A percentile compares a stretch with the other conserved stretches of the same genome.
Evolutionary conservation across 2,329 filamentous ascomycete species (phyloP).

Genomic region (Cytospora leucostoma): DNA sequence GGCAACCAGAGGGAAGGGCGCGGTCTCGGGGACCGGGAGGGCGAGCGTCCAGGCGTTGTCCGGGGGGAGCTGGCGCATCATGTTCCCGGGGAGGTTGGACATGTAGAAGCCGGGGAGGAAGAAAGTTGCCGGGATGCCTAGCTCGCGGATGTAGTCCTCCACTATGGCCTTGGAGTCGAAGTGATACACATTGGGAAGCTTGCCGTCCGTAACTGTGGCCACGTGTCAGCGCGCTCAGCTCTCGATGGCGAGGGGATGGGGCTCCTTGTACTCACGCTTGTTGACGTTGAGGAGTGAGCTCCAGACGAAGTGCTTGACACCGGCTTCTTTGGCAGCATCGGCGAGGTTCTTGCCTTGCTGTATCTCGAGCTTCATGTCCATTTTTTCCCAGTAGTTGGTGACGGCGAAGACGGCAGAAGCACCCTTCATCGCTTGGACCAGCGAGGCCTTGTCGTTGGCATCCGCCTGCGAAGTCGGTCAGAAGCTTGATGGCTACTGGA

Average conservation of each 20-base stretch:
- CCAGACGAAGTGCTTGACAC: slow-evolving; percentile 48
- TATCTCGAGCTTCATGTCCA: slow-evolving; percentile 43
- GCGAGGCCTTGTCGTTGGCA: slow-evolving; percentile 46
- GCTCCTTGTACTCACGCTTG: slow-evolving; percentile 37
- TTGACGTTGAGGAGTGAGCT: slow-evolving; percentile 45
- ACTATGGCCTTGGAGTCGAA: slow-evolving; percentile 61
- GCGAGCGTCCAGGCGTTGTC: slow-evolving; percentile 39
- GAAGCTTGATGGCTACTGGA: neutral
- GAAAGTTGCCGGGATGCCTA: slow-evolving; percentile 51
- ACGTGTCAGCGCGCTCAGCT: neutral
- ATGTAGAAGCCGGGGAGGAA: slow-evolving; percentile 57
- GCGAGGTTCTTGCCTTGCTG: slow-evolving; percentile 51
- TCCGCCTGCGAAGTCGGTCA: slow-evolving; percentile 43
- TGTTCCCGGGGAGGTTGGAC: slow-evolving; percentile 46
- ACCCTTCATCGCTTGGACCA: slow-evolving; percentile 47
- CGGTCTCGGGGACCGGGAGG: slow-evolving; percentile 36
- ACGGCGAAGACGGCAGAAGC: slow-evolving; percentile 53
- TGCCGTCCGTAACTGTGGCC: slow-evolving; percentile 41
- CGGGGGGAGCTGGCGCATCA: slow-evolving; percentile 34
- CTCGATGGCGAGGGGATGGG: no score
- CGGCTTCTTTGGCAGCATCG: slow-evolving; percentile 47
- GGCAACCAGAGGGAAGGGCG: slow-evolving; percentile 41
- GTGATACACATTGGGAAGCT: slow-evolving; percentile 46
- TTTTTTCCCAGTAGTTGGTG: slow-evolving; percentile 54
- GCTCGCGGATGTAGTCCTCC: slow-evolving; percentile 53